Evolutionary conservation across 495 filamentous ascomycete genomes (phyloP).

Genomic region (Recurvomyces mirabilis): DNA sequence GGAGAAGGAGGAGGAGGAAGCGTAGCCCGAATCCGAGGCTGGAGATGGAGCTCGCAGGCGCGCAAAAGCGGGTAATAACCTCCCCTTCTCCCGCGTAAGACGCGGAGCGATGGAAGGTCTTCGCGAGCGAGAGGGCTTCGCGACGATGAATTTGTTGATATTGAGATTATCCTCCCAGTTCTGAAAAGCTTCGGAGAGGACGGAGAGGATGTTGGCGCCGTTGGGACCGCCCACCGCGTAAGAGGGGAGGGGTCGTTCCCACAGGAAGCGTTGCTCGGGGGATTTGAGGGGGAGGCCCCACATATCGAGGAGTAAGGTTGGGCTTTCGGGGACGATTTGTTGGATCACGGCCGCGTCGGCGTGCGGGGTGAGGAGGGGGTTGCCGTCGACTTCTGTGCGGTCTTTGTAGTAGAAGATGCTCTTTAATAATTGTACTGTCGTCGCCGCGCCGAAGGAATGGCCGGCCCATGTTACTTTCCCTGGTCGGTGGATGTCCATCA

Average conservation of each 20-base stretch:
- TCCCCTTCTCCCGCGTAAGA: constrained; percentile 3
- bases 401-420: constrained; percentile 46
- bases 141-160: constrained; percentile 46
- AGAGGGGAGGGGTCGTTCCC: constrained; percentile 53
- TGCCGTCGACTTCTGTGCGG: constrained; percentile 15
- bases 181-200: constrained; percentile 60
- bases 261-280: constrained; percentile 43
- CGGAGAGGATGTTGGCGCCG: constrained; percentile 43
- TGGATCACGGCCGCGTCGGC: constrained; percentile 36
- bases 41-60: constrained; percentile 14
- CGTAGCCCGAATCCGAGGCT: constrained; percentile 17
- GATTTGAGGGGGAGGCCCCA: constrained; percentile 60
- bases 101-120: constrained; percentile 8
- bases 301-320: constrained; percentile 56
- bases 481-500: constrained; percentile 54
- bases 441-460: constrained; percentile 66
- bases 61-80: constrained; percentile 10
- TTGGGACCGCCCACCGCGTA: constrained; percentile 41
- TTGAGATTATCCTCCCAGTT: constrained; percentile 57
- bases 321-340: constrained; percentile 53
- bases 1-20: constrained; percentile 2
- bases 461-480: constrained; percentile 60
- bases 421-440: constrained; percentile 61
- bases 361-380: constrained; percentile 41
- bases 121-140: constrained; percentile 16